phyloP scores from a whole-genome alignment of 768 basidiomycete genomes.

The Pseudohyphozyma bogoriensis region DNA sequence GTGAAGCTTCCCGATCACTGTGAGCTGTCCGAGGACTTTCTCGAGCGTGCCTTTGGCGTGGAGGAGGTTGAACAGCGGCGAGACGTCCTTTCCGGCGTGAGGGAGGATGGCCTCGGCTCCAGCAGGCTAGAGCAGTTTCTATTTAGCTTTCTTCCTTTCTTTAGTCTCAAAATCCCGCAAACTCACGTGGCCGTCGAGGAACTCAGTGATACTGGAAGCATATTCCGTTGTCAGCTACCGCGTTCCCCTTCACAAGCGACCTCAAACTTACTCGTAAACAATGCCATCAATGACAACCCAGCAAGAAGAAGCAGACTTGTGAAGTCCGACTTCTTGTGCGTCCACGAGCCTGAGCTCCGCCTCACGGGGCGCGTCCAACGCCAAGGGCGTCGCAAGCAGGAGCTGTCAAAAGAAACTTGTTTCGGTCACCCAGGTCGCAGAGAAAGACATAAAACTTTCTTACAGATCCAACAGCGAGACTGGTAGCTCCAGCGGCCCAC shows the following conservation, averaged over 20 bases:
- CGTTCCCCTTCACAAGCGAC: too few species aligned
- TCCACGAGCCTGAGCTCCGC: background rate
- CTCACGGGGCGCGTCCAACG: too few species aligned
- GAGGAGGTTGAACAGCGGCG: slow-evolving; percentile 6
- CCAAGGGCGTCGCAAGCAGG: too few species aligned
- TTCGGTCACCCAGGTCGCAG: too few species aligned
- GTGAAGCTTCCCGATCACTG: slow-evolving; percentile 7
- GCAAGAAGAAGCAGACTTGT: too few species aligned
- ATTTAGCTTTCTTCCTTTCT: too few species aligned
- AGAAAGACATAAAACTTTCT: too few species aligned
- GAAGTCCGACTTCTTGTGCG: background rate
- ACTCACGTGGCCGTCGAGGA: slow-evolving; percentile 1
- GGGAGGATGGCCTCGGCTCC: slow-evolving; percentile 5
- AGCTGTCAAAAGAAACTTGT: too few species aligned
- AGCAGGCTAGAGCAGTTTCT: slow-evolving; percentile 4
- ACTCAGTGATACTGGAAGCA: background rate
- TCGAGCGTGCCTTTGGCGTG: slow-evolving; percentile 9
- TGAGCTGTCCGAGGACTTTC: background rate
- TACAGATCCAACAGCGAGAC: too few species aligned
- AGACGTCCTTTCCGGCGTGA: slow-evolving; percentile 12
- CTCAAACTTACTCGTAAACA: slow-evolving; percentile 1
- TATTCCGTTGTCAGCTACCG: background rate
- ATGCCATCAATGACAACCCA: slow-evolving; percentile 5
- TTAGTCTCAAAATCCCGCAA: too few species aligned
- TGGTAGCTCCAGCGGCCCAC: too few species aligned